Evolutionary conservation across 1,284 basidiomycete species (phyloP).

Genomic region (Inonotus obliquus): DNA sequence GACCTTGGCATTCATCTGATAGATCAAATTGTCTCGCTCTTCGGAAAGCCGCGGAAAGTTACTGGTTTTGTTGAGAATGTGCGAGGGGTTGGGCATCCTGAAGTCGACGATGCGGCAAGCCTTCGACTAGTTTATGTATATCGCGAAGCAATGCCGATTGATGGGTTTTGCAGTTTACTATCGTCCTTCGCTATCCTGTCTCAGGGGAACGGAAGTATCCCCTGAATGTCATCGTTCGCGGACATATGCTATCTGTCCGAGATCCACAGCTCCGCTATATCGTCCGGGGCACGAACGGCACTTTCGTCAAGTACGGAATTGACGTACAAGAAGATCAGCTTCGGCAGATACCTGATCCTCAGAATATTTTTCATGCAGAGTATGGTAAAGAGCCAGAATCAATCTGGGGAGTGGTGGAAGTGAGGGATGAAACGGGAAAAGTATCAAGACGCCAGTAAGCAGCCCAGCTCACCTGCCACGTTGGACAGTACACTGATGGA

Average conservation of each 20-base stretch:
- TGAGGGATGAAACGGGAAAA: constrained; percentile 40
- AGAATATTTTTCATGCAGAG: constrained; percentile 38
- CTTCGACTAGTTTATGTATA: background rate
- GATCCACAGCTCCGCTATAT: constrained; percentile 65
- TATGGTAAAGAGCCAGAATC: constrained; percentile 58
- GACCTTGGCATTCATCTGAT: constrained; percentile 69
- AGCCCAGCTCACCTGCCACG: background rate
- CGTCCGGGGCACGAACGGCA: constrained; percentile 65
- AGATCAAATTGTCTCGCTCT: constrained; percentile 75
- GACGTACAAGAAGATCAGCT: constrained; percentile 77
- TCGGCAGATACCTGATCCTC: constrained; percentile 47
- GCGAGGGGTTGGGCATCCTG: constrained; percentile 54
- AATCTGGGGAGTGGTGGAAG: constrained; percentile 57
- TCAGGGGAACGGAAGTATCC: constrained; percentile 44
- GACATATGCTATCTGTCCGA: constrained; percentile 64
- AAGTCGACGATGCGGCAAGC: constrained; percentile 65
- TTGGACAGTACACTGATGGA: background rate
- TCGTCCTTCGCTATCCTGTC: constrained; percentile 56
- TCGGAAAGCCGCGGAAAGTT: constrained; percentile 68
- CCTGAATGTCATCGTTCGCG: constrained; percentile 64
- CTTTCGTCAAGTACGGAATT: constrained; percentile 71
- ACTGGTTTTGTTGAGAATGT: constrained; percentile 69
- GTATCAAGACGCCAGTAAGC: constrained; percentile 46
- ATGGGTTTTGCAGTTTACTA: constrained; percentile 49
- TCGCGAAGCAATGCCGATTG: constrained; percentile 13